Evolutionary conservation across 768 basidiomycete species (phyloP).

Genomic region (Lanmaoa rubissima): DNA sequence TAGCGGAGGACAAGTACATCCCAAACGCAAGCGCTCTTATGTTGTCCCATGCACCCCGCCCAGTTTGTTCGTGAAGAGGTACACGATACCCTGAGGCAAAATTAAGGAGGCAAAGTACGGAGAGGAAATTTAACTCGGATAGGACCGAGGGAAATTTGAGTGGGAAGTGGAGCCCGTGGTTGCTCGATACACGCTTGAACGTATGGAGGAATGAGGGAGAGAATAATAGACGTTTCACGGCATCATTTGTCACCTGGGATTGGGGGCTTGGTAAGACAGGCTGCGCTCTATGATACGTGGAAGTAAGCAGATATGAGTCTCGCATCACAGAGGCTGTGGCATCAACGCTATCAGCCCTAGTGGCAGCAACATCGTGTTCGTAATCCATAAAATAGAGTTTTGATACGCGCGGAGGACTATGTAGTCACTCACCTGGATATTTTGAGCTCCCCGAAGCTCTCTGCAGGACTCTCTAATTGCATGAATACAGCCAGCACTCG

Average conservation of each 20-base stretch:
- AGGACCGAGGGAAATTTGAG: conserved; percentile 71
- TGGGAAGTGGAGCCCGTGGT: conserved; percentile 75
- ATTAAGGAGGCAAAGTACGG: conserved; percentile 74
- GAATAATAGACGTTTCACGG: conserved; percentile 59
- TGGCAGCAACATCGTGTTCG: not conserved
- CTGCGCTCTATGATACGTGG: not conserved
- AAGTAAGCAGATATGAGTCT: not conserved
- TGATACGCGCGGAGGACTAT: not conserved
- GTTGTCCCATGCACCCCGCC: conserved; percentile 81
- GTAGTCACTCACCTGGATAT: conserved; percentile 48
- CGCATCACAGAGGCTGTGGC: not conserved
- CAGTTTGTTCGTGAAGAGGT: conserved; percentile 67
- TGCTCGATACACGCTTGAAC: conserved; percentile 56
- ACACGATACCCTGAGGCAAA: conserved; percentile 81
- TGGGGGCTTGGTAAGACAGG: conserved; percentile 11
- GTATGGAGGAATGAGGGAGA: conserved; percentile 64
- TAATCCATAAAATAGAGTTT: not conserved
- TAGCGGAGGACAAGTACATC: conserved; percentile 64
- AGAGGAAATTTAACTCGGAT: conserved; percentile 81
- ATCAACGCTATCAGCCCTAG: not conserved
- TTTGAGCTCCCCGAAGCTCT: conserved; percentile 43
- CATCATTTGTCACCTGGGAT: conserved; percentile 52
- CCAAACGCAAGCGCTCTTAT: conserved; percentile 74
- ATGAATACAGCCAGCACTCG: conserved; percentile 41
- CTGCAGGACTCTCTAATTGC: conserved; percentile 55